Base-by-base conservation (phyloP, 2,329 filamentous ascomycete species). In the Cryphonectria japonica region DNA sequence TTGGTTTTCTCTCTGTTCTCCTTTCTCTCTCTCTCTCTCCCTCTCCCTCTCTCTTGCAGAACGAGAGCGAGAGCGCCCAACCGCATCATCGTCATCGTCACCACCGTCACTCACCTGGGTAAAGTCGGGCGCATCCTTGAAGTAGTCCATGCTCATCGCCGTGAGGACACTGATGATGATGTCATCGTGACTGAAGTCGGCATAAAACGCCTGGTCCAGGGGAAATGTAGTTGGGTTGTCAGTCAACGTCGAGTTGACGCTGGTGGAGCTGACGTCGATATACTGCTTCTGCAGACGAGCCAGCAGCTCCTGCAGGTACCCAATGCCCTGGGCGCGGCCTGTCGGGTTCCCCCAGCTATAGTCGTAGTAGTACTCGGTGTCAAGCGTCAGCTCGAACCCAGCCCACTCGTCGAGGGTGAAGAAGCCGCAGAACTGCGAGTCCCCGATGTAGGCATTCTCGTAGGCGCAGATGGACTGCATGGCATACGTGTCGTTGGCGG, bases 371-470 rank as follows among this genome's bases (percentile, higher is more conserved):
- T 84, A 89, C 68, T 85, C 83, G 50, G 87, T 82, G 73, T 88
- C 87, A 13, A 87, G 77, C 3, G 83, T 84, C 72, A 84, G 84
- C 70, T 86, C 86, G 75, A 86, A 88, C 26, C 84, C 85, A 29
- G 80, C 77, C 86, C 86, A 88, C 75, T 88, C 86, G 65, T 85
- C 82, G 61, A 82, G 79, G 0, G 86, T 88, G 78, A 88, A 88
- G 37, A 88, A 80, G 29, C 76, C 74, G 78, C 86, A 88, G 77
- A 88, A 88, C 43, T 84, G 80, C 4, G 84, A 87, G 69, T 77
- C 78, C 29, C 85, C 84, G 22, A 88, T 80, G 73, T 83, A 86
- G 52, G 79, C 83, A 63, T 79, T 80, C 76, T 89, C 87, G 74
- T 88, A 89, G 2, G 85, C 83, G 73, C 87, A 89, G 67, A 87